These are phyloP conservation scores for Chlamydomonas sphaeroides DNA, from an alignment of 139 green algal species.

Conservation along the genomic window DNA sequence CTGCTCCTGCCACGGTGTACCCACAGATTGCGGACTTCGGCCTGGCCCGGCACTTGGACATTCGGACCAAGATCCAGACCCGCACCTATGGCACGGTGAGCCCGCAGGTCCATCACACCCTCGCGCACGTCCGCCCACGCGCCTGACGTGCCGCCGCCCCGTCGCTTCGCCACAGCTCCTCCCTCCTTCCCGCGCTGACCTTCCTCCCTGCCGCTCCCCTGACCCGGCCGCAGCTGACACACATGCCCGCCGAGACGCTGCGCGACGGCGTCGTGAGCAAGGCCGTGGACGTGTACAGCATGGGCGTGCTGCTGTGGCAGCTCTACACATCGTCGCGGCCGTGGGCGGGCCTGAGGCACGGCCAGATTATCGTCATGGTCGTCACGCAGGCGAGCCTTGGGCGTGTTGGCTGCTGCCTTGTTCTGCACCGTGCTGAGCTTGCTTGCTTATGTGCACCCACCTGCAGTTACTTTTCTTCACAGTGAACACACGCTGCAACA, in stretches of 20 bases:
- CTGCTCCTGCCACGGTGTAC: too few relatives aligned
- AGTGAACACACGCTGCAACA: too few relatives aligned
- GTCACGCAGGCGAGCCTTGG: slow-evolving; percentile 7
- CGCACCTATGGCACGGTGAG: slow-evolving; percentile 54
- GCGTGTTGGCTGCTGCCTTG: background rate
- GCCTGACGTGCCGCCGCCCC: too few relatives aligned
- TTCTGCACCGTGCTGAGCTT: too few relatives aligned
- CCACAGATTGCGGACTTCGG: slow-evolving; percentile 77
- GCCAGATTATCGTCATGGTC: slow-evolving; percentile 48
- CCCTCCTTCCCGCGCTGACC: too few relatives aligned
- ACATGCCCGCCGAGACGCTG: slow-evolving; percentile 53
- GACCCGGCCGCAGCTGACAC: slow-evolving; percentile 6
- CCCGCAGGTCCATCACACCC: too few relatives aligned
- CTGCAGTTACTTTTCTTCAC: background rate
- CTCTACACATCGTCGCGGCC: slow-evolving; percentile 50
- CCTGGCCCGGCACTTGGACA: slow-evolving; percentile 55
- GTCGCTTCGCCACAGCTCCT: too few relatives aligned
- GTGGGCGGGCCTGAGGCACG: slow-evolving; percentile 51
- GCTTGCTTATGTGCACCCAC: too few relatives aligned
- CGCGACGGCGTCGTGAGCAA: slow-evolving; percentile 45
- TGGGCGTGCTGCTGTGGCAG: slow-evolving; percentile 64
- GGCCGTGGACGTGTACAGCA: slow-evolving; percentile 44
- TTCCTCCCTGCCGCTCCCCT: background rate
- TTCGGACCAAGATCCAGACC: slow-evolving; percentile 47
- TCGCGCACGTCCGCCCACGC: too few relatives aligned